A percentile compares a stretch with the other conserved stretches of the same genome.
Evolutionary conservation across 805 yeast genomes (phyloP).

Genomic region (Candida arabinofermentans): DNA sequence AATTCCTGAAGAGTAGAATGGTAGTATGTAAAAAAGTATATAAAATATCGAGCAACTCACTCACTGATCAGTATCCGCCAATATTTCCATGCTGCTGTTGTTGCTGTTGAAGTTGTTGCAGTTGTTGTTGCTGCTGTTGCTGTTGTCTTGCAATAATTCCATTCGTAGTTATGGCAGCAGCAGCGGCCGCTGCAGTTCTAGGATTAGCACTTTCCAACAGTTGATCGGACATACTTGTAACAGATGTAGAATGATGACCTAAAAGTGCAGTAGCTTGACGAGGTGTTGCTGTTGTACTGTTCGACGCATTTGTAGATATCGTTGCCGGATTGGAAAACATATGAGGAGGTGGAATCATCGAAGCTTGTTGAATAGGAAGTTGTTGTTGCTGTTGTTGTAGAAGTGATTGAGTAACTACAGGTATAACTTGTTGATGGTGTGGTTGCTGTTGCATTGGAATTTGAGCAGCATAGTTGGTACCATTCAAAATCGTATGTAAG

Average conservation of each 20-base stretch:
- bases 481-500: constrained; percentile 37
- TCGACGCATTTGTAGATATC: background rate
- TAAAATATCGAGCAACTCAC: no score
- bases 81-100: no score
- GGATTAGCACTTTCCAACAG: constrained; percentile 12
- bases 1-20: no score
- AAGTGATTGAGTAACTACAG: background rate
- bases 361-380: background rate
- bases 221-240: constrained; percentile 10
- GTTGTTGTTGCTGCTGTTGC: constrained; percentile 6
- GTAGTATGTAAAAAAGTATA: no score
- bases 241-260: constrained; percentile 1
- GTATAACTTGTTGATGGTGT: background rate
- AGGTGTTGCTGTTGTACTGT: constrained; percentile 1
- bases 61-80: no score
- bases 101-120: background rate
- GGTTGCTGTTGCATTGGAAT: constrained; percentile 2
- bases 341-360: background rate
- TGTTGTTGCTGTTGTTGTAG: background rate
- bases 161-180: constrained; percentile 25
- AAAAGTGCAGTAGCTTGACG: background rate
- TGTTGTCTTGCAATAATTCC: constrained; percentile 20
- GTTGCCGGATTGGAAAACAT: background rate
- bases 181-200: constrained; percentile 25
- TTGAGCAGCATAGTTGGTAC: constrained; percentile 25